These are phyloP conservation scores for Heliosperma pusillum DNA, from an alignment of 148 eudicot species.

Conservation along the genomic window DNA sequence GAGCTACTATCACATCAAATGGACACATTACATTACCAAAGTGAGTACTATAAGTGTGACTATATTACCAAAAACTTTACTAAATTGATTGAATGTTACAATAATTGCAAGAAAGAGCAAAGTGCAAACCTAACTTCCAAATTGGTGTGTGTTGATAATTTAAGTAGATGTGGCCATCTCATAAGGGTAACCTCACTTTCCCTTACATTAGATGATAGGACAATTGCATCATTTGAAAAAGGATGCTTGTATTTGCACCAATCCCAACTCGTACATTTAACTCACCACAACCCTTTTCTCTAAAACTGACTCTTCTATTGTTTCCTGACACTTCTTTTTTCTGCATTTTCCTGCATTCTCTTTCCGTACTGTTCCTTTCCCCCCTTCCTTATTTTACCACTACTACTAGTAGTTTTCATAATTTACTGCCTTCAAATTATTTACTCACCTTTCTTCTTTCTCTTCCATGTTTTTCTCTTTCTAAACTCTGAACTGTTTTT, in stretches of 20 bases:
- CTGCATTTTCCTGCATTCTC: slow-evolving; percentile 3
- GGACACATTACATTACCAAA: not conserved
- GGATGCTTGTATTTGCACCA: slow-evolving; percentile 16
- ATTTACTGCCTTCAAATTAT: not conserved
- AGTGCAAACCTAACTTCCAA: slow-evolving; percentile 7
- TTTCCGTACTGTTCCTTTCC: slow-evolving; percentile 17
- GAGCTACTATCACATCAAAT: slow-evolving; percentile 17
- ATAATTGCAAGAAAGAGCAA: not conserved
- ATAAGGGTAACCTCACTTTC: slow-evolving; percentile 4
- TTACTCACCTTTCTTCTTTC: not conserved
- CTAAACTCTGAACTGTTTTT: not conserved
- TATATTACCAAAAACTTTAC: too few species aligned
- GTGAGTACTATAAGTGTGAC: too few species aligned
- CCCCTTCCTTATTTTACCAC: not conserved
- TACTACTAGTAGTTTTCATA: not conserved
- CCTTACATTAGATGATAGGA: slow-evolving; percentile 1
- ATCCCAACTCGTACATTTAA: slow-evolving; percentile 22
- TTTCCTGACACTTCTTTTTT: not conserved
- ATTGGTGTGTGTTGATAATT: slow-evolving; percentile 8
- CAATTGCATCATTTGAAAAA: not conserved
- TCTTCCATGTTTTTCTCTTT: not conserved
- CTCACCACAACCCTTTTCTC: not conserved
- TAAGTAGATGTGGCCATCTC: slow-evolving; percentile 6
- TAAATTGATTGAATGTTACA: slow-evolving; percentile 12
- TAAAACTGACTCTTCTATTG: not conserved